A percentile compares a stretch with the other conserved stretches of the same genome.
phyloP scores from a whole-genome alignment of 352 stramenopile species.

The Pythium scleroteichum region DNA sequence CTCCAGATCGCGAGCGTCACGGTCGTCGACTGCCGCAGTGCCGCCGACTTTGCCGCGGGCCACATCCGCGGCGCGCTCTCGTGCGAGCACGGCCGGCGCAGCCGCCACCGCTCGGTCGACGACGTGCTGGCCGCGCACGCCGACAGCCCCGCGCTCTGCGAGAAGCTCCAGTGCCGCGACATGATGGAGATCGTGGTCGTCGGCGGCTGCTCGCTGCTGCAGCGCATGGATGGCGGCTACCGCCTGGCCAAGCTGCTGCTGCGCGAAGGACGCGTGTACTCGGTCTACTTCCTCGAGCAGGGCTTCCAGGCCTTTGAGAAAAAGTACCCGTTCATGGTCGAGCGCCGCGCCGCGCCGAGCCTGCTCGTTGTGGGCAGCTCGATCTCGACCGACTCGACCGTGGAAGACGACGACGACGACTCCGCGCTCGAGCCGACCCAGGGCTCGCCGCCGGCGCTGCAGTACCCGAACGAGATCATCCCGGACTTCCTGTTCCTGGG shows the following conservation, averaged over 20 bases:
- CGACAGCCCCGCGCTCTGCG: conserved; percentile 22
- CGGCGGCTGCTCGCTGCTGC: conserved; percentile 54
- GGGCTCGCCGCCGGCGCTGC: conserved; percentile 21
- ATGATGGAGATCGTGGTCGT: conserved; percentile 75
- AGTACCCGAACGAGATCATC: conserved; percentile 81
- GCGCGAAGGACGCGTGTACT: conserved; percentile 66
- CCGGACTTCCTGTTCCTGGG: conserved; percentile 70
- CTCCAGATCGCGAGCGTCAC: conserved; percentile 70
- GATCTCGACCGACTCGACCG: conserved; percentile 16
- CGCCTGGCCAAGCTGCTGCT: conserved; percentile 64
- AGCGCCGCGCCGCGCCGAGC: conserved; percentile 5
- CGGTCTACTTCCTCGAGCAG: conserved; percentile 66
- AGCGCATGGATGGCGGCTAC: conserved; percentile 70
- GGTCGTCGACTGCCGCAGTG: conserved; percentile 66
- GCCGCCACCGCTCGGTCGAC: conserved; percentile 44
- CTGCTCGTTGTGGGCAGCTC: conserved; percentile 20
- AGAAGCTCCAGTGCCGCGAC: conserved; percentile 55
- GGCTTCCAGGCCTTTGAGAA: conserved; percentile 63
- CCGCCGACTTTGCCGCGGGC: conserved; percentile 38
- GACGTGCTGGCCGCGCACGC: conserved; percentile 42
- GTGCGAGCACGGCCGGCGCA: conserved; percentile 38
- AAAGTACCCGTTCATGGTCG: conserved; percentile 73
- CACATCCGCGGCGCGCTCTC: conserved; percentile 59
- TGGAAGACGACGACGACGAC: conserved; percentile 19
- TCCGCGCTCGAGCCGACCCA: not conserved